phyloP scores from a whole-genome alignment of 305 asterid species.

The Solanum hybrid region DNA sequence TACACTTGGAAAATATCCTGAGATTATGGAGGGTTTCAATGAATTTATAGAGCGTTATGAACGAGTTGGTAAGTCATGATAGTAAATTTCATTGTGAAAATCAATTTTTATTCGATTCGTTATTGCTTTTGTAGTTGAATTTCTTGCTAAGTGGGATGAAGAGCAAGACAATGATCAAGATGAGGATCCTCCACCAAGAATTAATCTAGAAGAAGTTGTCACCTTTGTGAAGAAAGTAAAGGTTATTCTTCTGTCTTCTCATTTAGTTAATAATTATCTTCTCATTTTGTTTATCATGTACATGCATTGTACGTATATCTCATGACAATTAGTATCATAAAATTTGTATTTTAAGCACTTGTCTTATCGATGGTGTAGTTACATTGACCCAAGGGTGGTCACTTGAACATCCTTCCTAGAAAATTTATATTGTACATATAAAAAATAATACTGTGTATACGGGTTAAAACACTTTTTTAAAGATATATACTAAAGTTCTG shows the following conservation, averaged over 20 bases:
- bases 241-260: slow-evolving; percentile 22
- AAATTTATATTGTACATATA: too few relatives aligned
- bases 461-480: too few relatives aligned
- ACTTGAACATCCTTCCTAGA: too few relatives aligned
- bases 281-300: background rate
- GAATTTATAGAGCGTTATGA: slow-evolving; percentile 87
- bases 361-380: too few relatives aligned
- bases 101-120: slow-evolving; percentile 5
- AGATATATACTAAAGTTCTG: too few relatives aligned
- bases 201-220: slow-evolving; percentile 67
- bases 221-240: slow-evolving; percentile 81
- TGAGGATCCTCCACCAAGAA: background rate
- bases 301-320: too few relatives aligned
- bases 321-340: too few relatives aligned
- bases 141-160: slow-evolving; percentile 29
- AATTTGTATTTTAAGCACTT: background rate
- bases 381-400: too few relatives aligned
- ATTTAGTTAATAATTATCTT: too few relatives aligned
- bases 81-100: background rate
- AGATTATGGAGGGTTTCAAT: slow-evolving; percentile 87
- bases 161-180: slow-evolving; percentile 36
- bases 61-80: slow-evolving; percentile 53
- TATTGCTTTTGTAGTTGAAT: slow-evolving; percentile 61
- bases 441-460: too few relatives aligned
- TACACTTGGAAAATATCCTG: slow-evolving; percentile 82